Evolutionary conservation across 2,329 filamentous ascomycete genomes (phyloP).

Genomic region (Epichloe amarillans): DNA sequence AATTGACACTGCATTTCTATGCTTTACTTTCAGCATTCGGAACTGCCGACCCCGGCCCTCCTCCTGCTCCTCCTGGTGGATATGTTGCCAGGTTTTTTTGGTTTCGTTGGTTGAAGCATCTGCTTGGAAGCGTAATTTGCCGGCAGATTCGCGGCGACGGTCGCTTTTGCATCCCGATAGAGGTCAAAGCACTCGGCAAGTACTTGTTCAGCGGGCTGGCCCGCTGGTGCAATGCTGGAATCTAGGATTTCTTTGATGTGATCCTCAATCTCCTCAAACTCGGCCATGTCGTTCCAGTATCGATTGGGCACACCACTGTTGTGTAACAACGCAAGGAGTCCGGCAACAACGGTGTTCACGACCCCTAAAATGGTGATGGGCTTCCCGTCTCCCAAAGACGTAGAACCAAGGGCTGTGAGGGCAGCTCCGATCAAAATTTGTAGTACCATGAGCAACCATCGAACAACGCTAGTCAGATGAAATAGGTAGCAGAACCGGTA

Average conservation of each 20-base stretch:
- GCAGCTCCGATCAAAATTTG: slow-evolving; percentile 36
- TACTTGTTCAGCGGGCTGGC: slow-evolving; percentile 30
- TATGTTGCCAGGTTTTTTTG: not conserved
- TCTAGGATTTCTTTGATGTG: slow-evolving; percentile 36
- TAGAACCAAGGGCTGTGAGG: slow-evolving; percentile 35
- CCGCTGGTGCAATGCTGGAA: slow-evolving; percentile 29
- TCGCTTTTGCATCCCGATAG: slow-evolving; percentile 32
- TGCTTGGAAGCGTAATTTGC: slow-evolving; percentile 23
- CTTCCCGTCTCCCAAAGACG: slow-evolving; percentile 22
- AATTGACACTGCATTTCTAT: not conserved
- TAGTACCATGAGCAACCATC: slow-evolving; percentile 33
- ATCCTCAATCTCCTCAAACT: slow-evolving; percentile 37
- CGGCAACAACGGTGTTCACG: slow-evolving; percentile 35
- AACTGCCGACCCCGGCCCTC: not conserved
- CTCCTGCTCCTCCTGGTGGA: not conserved
- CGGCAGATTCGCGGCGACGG: slow-evolving; percentile 34
- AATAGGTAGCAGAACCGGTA: slow-evolving; percentile 32
- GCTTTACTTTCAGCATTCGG: not conserved
- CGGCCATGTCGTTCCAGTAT: slow-evolving; percentile 34
- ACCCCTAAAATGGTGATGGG: slow-evolving; percentile 37
- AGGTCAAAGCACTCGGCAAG: slow-evolving; percentile 33
- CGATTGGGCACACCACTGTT: slow-evolving; percentile 40
- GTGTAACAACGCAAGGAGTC: slow-evolving; percentile 36
- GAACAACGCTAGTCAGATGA: slow-evolving; percentile 26
- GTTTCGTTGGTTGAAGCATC: slow-evolving; percentile 6